Conservation (phyloP, 2,329 filamentous ascomycete species). For the Sclerotinia glacialis region DNA sequence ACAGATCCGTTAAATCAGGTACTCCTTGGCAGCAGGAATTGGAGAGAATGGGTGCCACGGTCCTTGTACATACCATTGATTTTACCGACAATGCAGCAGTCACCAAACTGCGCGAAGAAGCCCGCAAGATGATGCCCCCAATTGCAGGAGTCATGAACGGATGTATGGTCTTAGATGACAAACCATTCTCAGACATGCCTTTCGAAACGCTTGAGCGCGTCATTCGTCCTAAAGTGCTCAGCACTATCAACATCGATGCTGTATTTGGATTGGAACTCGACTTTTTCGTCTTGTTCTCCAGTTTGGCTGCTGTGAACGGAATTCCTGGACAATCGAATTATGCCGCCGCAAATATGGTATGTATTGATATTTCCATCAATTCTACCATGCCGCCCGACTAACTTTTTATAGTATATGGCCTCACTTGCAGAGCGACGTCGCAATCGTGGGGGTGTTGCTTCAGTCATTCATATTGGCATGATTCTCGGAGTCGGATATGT, state of each 20-base stretch:
- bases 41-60: constrained; percentile 14
- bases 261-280: constrained; percentile 40
- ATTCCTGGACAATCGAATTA: constrained; percentile 41
- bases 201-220: constrained; percentile 33
- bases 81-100: constrained; percentile 17
- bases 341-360: constrained; percentile 42
- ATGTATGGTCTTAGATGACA: constrained; percentile 45
- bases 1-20: constrained; percentile 38
- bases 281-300: constrained; percentile 46
- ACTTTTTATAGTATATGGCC: constrained; percentile 41
- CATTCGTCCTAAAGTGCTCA: constrained; percentile 41
- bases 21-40: constrained; percentile 37
- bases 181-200: constrained; percentile 37
- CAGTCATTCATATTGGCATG: constrained; percentile 52
- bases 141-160: constrained; percentile 46
- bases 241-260: constrained; percentile 38
- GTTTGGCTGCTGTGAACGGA: constrained; percentile 39
- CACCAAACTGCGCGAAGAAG: constrained; percentile 3
- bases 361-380: not conserved
- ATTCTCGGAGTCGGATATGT: constrained; percentile 46
- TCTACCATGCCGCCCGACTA: not conserved
- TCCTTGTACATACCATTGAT: constrained; percentile 28
- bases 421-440: constrained; percentile 44
- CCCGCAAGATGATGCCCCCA: constrained; percentile 24
- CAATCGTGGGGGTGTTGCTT: constrained; percentile 44